Evolutionary conservation across 768 basidiomycete genomes (phyloP), one percentile per base, ranked within the genome.

Genomic region (Termitomyces titanicus): DNA sequence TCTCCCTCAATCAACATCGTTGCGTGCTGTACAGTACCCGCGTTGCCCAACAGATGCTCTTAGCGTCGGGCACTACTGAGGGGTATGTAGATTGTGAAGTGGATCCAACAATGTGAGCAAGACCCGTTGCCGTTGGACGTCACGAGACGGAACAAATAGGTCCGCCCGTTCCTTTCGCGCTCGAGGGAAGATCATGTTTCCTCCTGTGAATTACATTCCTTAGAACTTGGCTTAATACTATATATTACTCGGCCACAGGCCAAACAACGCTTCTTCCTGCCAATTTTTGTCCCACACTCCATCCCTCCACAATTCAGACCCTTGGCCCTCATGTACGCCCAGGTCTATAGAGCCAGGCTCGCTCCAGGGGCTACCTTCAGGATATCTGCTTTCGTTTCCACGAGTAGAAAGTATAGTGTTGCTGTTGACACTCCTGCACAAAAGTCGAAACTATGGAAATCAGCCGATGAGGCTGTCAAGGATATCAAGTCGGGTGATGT

Each of bases 401-500:
- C 55, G 1, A 54, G 57, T 33, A 64, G 72, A 56, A 64, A 63
- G 39, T 77, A 75, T 55, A 74, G 75, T 46, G 65, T 66, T 6
- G 69, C 73, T 12, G 51, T 65, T 6, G 70, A 73, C 53, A 59
- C 61, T 25, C 61, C 70, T 39, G 51, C 62, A 22, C 69, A 72
- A 5, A 76, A 74, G 57, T 71, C 74, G 22, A 92, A 96, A 70
- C 79, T 96, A n/a, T 95, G 87, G 85, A 70, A 75, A 25, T 89
- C 86, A 13, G 86, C 79, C 0, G 92, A 94, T 46, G 89, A 92
- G 56, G 94, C 94, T 2, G 80, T 97, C 58, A 79, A 81, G 66
- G 89, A 87, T 62, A 78, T 97, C 66, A 86, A 88, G 72, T 87
- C 88, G 3, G 92, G 92, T 6, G 84, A 89, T 56, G 75, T 82